Base-by-base conservation (phyloP, 495 filamentous ascomycete genomes). In the Penicilliopsis zonata region DNA sequence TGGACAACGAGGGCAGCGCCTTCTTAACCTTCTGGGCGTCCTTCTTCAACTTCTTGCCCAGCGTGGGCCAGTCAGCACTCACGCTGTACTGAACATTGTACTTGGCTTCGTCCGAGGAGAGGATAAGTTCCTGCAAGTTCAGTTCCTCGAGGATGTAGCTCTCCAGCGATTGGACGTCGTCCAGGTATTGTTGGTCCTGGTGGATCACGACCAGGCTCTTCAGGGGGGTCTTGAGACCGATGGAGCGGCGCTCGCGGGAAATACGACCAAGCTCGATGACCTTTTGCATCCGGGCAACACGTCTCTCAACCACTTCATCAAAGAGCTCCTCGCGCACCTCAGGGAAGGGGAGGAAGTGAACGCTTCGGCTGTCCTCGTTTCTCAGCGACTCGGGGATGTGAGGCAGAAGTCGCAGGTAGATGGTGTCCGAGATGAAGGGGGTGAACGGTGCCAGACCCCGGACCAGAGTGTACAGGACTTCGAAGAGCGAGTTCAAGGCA, bases 41-140 rank as follows among this genome's bases (percentile, higher is more conserved):
- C 61, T 92, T 95, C 69, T 84, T 92, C 33, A 96, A 67, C 61
- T 95, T 96, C 73, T 94, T 94, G 37, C 90, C 90, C 21, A 98
- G 70, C 0, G 79, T 83, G 2, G 88, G 80, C 83, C 87, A 95
- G 57, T 98, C 90, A 6, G 85, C 90, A 18, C 67, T 67, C 25
- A 83, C 81, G 35, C 77, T 82, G 62, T 94, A 94, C 44, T 88
- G 80, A 13, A 98, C 86, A 28, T 82, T 78, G 62, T 95, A 94
- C 45, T 78, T 82, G 23, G 70, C 78, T 58, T 96, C 92, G 37
- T 98, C 85, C 5, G 75, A 76, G 1, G 85, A 80, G 32, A 95
- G 65, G 18, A 92, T 60, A n/a, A 98, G 61, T 25, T 93, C 78
- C 24, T 74, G 74, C 15, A 98, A 67, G 53, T 96, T 98, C 12